phyloP scores from a whole-genome alignment of 176 grass and related monocot genomes.

The Rhipidocladum racemiflorum region DNA sequence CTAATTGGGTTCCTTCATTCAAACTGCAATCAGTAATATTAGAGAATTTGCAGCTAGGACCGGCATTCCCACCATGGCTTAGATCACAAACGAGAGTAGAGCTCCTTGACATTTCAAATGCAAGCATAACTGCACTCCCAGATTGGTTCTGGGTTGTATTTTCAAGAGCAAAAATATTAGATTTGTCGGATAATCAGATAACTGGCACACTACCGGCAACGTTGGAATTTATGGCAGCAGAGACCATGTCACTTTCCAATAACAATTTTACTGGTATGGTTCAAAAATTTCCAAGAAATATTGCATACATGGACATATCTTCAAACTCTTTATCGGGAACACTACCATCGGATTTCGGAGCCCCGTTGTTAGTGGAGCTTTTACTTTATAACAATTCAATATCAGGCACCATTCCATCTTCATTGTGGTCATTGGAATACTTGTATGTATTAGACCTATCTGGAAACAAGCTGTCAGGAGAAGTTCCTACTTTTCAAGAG shows the following conservation, averaged over 20 bases:
- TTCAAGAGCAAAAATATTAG: neutral
- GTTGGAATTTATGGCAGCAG: conserved; percentile 15
- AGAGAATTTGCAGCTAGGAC: neutral
- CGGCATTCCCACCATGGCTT: conserved; percentile 25
- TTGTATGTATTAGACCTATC: neutral
- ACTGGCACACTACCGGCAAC: conserved; percentile 11
- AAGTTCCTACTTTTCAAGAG: conserved; percentile 26
- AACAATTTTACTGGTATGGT: neutral
- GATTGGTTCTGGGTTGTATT: conserved; percentile 30
- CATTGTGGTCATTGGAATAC: neutral
- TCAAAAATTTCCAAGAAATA: conserved; percentile 15
- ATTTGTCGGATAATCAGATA: conserved; percentile 26
- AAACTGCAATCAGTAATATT: neutral
- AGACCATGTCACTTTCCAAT: neutral
- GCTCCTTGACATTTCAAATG: neutral
- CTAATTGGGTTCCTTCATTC: conserved; percentile 26
- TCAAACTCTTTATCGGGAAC: conserved; percentile 2
- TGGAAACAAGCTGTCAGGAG: neutral
- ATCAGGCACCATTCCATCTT: conserved; percentile 31
- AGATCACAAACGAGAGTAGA: conserved; percentile 10
- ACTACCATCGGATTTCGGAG: conserved; percentile 3
- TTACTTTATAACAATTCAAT: neutral
- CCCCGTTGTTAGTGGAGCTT: neutral
- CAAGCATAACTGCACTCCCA: conserved; percentile 31
- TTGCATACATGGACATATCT: neutral